Evolutionary conservation across 2,329 filamentous ascomycete species (phyloP).

Genomic region (Leptographium lundbergii): DNA sequence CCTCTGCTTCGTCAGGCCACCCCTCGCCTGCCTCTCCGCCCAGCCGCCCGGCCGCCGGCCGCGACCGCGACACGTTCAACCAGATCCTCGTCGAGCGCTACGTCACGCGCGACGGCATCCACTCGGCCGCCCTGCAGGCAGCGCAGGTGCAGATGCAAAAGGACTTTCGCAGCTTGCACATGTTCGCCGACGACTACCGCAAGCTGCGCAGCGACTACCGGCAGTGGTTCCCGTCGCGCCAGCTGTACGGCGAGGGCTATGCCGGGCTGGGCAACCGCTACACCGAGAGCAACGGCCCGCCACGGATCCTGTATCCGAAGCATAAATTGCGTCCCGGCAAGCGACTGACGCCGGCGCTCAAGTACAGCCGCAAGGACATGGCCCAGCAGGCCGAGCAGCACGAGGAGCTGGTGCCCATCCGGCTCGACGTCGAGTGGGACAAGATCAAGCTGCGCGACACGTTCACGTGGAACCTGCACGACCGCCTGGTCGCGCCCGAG

Average conservation of each 20-base stretch:
- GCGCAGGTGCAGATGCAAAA: slow-evolving; percentile 42
- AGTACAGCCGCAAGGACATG: slow-evolving; percentile 67
- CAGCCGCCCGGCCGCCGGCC: neutral
- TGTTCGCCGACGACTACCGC: slow-evolving; percentile 59
- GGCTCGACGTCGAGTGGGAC: slow-evolving; percentile 88
- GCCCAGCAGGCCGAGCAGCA: slow-evolving; percentile 76
- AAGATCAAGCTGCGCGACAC: slow-evolving; percentile 93
- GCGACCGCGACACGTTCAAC: slow-evolving; percentile 42
- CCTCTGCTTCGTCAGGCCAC: too few relatives aligned
- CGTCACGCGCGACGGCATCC: slow-evolving; percentile 40
- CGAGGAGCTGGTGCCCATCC: slow-evolving; percentile 83
- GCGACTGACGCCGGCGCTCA: slow-evolving; percentile 59
- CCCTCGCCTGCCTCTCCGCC: neutral
- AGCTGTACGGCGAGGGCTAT: slow-evolving; percentile 63
- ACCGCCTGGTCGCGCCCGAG: slow-evolving; percentile 67
- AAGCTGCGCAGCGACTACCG: slow-evolving; percentile 42
- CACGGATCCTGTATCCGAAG: slow-evolving; percentile 66
- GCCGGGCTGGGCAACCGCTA: slow-evolving; percentile 78
- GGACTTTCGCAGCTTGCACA: slow-evolving; percentile 28
- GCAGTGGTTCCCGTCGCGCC: slow-evolving; percentile 40
- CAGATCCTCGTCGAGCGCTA: slow-evolving; percentile 41
- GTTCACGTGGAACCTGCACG: slow-evolving; percentile 96
- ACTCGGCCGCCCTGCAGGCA: slow-evolving; percentile 39
- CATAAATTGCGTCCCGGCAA: slow-evolving; percentile 67
- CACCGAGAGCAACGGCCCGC: slow-evolving; percentile 57